A percentile compares a stretch with the other conserved stretches of the same genome.
phyloP scores from a whole-genome alignment of 495 filamentous ascomycete species.

The Margaritispora aquatica region DNA sequence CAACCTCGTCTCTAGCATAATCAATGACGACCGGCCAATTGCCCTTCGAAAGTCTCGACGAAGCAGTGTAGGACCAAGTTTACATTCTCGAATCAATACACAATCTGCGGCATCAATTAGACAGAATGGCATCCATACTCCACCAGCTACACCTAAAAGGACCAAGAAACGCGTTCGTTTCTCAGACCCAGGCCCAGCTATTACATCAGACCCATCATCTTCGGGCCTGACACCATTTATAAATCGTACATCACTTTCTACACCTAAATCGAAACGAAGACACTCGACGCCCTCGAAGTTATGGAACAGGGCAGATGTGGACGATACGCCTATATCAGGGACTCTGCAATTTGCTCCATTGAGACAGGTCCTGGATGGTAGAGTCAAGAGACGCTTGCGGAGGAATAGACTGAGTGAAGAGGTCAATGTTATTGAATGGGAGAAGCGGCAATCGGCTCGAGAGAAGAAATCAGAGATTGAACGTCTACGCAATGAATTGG shows the following conservation, averaged over 20 bases:
- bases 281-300: conserved; percentile 32
- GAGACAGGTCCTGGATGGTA: conserved; percentile 60
- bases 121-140: conserved; percentile 19
- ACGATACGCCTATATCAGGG: conserved; percentile 24
- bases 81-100: conserved; percentile 7
- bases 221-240: conserved; percentile 68
- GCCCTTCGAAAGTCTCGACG: conserved; percentile 18
- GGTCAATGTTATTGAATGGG: conserved; percentile 56
- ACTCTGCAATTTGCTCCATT: conserved; percentile 59
- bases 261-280: conserved; percentile 39
- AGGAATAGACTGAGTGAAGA: conserved; percentile 71
- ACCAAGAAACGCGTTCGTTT: conserved; percentile 63
- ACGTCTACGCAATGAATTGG: conserved; percentile 46
- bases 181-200: conserved; percentile 58
- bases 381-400: conserved; percentile 65
- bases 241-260: conserved; percentile 46
- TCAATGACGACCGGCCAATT: conserved; percentile 16
- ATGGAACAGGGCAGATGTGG: conserved; percentile 17
- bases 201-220: conserved; percentile 33
- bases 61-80: conserved; percentile 3
- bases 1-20: not conserved
- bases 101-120: not conserved
- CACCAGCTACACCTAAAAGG: conserved; percentile 25
- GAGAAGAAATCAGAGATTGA: conserved; percentile 35
- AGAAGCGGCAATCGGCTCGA: conserved; percentile 41